A percentile compares a stretch with the other conserved stretches of the same genome.
phyloP scores from a whole-genome alignment of 2,329 filamentous ascomycete species.

The Emericellopsis atlantica region DNA sequence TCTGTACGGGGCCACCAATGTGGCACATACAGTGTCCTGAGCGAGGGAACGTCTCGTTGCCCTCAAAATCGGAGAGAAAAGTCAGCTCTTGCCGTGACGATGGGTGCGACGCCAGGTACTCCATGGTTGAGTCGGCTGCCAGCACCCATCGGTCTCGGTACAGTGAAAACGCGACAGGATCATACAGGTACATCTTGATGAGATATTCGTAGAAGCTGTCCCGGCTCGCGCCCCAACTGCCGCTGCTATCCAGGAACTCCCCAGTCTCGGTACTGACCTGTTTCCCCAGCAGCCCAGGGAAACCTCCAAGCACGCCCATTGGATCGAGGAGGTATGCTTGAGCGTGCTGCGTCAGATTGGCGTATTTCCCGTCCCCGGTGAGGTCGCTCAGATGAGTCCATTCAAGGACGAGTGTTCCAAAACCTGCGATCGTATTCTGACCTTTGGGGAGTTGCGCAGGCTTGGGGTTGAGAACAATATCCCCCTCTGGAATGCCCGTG shows the following conservation, averaged over 20 bases:
- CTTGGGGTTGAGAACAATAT: constrained; percentile 44
- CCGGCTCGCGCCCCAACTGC: constrained; percentile 38
- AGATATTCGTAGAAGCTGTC: constrained; percentile 51
- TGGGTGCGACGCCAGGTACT: constrained; percentile 46
- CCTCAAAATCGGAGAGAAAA: constrained; percentile 48
- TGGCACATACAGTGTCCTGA: constrained; percentile 40
- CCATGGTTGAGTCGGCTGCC: constrained; percentile 65
- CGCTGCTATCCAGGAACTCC: constrained; percentile 31
- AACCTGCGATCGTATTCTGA: constrained; percentile 62
- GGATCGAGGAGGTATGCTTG: constrained; percentile 51
- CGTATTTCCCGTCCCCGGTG: constrained; percentile 56
- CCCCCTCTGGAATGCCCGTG: constrained; percentile 62
- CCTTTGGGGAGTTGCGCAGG: constrained; percentile 31
- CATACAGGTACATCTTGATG: constrained; percentile 61
- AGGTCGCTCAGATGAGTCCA: constrained; percentile 74
- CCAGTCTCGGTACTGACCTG: constrained; percentile 52
- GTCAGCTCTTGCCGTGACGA: constrained; percentile 27
- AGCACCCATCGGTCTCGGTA: constrained; percentile 66
- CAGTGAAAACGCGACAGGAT: constrained; percentile 44
- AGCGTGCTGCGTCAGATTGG: constrained; percentile 60
- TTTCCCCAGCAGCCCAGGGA: constrained; percentile 55
- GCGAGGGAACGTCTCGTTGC: constrained; percentile 24
- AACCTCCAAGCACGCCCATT: constrained; percentile 60
- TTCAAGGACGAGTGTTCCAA: constrained; percentile 67
- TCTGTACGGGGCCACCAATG: constrained; percentile 5